These are phyloP conservation scores for Tricholoma terreum DNA, from an alignment of 768 basidiomycete genomes.

Conservation along the genomic window DNA sequence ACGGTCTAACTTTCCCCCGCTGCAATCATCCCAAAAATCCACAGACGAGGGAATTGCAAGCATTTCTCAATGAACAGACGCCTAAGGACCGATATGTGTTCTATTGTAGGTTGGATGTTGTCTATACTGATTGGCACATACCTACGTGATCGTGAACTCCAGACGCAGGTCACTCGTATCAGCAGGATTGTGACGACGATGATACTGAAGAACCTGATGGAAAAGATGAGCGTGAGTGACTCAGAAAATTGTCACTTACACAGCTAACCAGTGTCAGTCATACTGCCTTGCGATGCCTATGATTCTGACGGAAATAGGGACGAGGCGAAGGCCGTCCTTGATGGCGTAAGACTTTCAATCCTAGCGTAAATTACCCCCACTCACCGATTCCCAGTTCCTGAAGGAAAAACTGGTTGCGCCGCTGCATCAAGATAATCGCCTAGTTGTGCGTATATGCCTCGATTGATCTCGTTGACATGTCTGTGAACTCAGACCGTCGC, in stretches of 20 bases:
- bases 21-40: neutral
- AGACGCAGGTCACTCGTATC: conserved; percentile 2
- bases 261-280: neutral
- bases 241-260: neutral
- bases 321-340: neutral
- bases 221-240: conserved; percentile 1
- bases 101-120: neutral
- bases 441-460: neutral
- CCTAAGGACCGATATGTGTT: neutral
- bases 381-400: neutral
- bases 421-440: neutral
- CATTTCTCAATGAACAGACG: neutral
- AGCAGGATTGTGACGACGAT: neutral
- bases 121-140: neutral
- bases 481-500: neutral
- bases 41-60: neutral
- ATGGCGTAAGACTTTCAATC: neutral
- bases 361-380: neutral
- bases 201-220: neutral
- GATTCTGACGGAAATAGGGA: neutral
- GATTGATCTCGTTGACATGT: no score
- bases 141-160: neutral
- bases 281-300: neutral
- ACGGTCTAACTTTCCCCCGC: neutral
- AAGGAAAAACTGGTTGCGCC: neutral